phyloP scores from a whole-genome alignment of 345 rosid genomes.

The Reutealis trisperma region DNA sequence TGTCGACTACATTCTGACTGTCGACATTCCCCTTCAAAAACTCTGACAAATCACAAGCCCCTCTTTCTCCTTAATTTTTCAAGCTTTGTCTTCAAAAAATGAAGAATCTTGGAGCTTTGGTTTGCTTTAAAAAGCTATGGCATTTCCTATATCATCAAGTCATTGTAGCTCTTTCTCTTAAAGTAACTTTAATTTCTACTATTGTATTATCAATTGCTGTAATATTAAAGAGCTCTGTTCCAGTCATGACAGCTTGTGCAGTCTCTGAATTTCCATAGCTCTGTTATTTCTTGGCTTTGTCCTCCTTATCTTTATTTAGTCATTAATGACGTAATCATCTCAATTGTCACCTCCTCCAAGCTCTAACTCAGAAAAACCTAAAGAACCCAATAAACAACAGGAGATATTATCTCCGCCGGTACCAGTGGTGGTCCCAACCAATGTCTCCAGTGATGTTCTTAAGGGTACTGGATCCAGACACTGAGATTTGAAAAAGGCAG shows the following conservation, averaged over 20 bases:
- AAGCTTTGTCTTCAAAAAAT: not conserved
- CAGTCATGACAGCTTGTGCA: conserved; percentile 40
- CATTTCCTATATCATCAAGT: conserved; percentile 27
- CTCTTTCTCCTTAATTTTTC: not conserved
- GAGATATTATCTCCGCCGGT: no score
- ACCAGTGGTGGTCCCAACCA: no score
- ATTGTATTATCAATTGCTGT: conserved; percentile 42
- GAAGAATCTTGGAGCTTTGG: not conserved
- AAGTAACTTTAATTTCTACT: no score
- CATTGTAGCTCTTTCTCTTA: conserved; percentile 28
- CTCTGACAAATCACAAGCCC: no score
- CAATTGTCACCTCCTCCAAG: conserved; percentile 73
- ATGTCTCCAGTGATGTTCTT: no score
- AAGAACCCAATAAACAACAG: no score
- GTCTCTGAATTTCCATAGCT: conserved; percentile 48
- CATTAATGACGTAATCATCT: conserved; percentile 74
- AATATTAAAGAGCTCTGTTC: conserved; percentile 34
- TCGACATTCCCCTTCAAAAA: not conserved
- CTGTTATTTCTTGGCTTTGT: conserved; percentile 45
- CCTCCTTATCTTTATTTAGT: conserved; percentile 83
- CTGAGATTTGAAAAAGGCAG: not conserved
- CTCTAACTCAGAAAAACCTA: no score
- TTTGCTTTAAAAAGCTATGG: conserved; percentile 30
- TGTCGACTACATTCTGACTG: no score
- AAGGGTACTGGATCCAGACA: not conserved